Conservation (phyloP, 116 monocot species). For the Trichopus zeylanicus region DNA sequence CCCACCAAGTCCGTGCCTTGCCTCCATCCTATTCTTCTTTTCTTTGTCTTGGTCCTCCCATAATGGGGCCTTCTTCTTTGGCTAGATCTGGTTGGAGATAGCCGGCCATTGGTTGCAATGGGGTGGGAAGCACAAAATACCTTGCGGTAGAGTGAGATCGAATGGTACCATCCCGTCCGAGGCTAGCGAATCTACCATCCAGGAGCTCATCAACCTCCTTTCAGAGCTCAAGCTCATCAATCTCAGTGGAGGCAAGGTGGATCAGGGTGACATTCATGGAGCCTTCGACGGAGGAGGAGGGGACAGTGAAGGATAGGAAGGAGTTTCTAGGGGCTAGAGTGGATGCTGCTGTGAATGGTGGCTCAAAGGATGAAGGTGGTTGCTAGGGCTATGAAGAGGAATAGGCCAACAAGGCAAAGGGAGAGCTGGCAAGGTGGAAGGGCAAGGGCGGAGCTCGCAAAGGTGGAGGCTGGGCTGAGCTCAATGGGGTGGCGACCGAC, state of each 20-base stretch:
- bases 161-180: constrained; percentile 7
- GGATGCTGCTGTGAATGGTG: not conserved
- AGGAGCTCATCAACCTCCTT: constrained; percentile 16
- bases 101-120: too few relatives aligned
- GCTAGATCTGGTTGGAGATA: too few relatives aligned
- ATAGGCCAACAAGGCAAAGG: constrained; percentile 2
- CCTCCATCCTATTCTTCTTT: too few relatives aligned
- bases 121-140: too few relatives aligned
- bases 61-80: too few relatives aligned
- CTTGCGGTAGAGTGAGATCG: not conserved
- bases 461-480: too few relatives aligned
- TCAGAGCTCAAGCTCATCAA: not conserved
- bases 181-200: constrained; percentile 3
- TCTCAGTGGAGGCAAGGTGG: constrained; percentile 12
- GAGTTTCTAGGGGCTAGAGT: too few relatives aligned
- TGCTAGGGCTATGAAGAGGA: constrained; percentile 14
- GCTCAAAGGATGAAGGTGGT: constrained; percentile 9
- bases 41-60: too few relatives aligned
- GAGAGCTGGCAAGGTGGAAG: too few relatives aligned
- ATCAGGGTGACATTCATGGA: constrained; percentile 4
- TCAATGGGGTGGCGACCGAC: too few relatives aligned
- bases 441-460: too few relatives aligned
- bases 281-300: not conserved
- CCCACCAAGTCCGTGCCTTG: too few relatives aligned
- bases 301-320: not conserved